These are phyloP conservation scores for Tolypocladium pustulatum DNA, from an alignment of 2,329 filamentous ascomycete species.

Conservation along the genomic window DNA sequence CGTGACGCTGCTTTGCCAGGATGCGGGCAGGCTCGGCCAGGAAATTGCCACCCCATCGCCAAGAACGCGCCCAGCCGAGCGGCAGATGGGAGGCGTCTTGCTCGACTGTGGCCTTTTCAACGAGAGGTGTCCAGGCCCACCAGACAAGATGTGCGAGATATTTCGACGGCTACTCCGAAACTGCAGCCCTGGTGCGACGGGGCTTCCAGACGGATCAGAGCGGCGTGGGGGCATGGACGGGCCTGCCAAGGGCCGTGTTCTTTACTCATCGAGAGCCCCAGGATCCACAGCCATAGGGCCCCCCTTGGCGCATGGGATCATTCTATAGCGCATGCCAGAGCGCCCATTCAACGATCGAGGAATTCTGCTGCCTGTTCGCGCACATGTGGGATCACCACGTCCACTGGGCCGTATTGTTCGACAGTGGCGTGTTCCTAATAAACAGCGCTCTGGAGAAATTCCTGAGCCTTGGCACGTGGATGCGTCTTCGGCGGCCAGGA, in stretches of 20 bases:
- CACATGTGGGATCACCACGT: neutral
- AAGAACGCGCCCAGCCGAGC: neutral
- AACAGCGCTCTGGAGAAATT: neutral
- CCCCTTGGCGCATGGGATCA: neutral
- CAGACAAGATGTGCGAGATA: neutral
- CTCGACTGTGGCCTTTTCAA: neutral
- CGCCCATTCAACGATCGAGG: slow-evolving; percentile 13
- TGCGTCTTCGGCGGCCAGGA: neutral
- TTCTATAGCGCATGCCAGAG: slow-evolving; percentile 1
- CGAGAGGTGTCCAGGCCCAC: neutral
- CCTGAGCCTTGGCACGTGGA: neutral
- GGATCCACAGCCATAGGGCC: neutral
- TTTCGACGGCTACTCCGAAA: neutral
- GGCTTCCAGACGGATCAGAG: neutral
- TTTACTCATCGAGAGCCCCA: neutral
- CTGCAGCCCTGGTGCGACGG: neutral
- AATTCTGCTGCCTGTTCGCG: slow-evolving; percentile 20
- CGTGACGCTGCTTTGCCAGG: neutral
- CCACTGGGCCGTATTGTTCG: neutral
- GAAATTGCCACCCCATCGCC: neutral
- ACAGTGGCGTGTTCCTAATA: neutral
- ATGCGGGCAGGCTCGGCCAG: neutral
- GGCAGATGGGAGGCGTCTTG: neutral
- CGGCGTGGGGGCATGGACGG: neutral
- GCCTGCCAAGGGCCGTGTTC: neutral